Evolutionary conservation across 805 yeast species (phyloP).

Genomic region (Vanderwaltozyma yarrowii): DNA sequence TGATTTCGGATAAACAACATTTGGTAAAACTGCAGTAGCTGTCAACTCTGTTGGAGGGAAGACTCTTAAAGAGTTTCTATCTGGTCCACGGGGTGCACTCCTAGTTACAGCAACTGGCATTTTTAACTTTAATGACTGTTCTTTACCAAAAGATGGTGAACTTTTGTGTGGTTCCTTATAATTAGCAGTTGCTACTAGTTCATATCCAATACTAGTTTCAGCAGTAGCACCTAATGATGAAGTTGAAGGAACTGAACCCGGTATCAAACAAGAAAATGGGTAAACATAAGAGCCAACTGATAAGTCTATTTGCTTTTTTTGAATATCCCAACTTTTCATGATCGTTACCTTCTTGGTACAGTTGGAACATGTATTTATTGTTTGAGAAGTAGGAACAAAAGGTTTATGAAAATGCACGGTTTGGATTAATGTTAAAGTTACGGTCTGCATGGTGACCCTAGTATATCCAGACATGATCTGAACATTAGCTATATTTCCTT

Average conservation of each 20-base stretch:
- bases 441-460: conserved; percentile 44
- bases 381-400: conserved; percentile 42
- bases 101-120: conserved; percentile 68
- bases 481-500: conserved; percentile 15
- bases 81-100: conserved; percentile 71
- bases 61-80: conserved; percentile 75
- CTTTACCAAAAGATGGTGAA: conserved; percentile 12
- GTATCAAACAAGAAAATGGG: conserved; percentile 83
- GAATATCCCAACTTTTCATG: conserved; percentile 82
- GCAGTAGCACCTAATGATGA: conserved; percentile 44
- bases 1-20: conserved; percentile 81
- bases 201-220: conserved; percentile 53
- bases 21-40: conserved; percentile 80
- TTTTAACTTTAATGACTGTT: conserved; percentile 33
- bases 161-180: conserved; percentile 30
- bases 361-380: conserved; percentile 43
- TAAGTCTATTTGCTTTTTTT: conserved; percentile 48
- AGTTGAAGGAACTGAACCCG: conserved; percentile 83
- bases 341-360: conserved; percentile 49
- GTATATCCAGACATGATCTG: conserved; percentile 27
- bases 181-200: conserved; percentile 51
- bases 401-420: conserved; percentile 57
- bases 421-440: conserved; percentile 63
- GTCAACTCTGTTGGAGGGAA: conserved; percentile 93
- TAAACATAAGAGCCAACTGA: conserved; percentile 68